A percentile compares a stretch with the other conserved stretches of the same genome.
These are phyloP conservation scores for Aquilaria agallochum DNA, from an alignment of 441 rosid genomes.

Conservation along the genomic window DNA sequence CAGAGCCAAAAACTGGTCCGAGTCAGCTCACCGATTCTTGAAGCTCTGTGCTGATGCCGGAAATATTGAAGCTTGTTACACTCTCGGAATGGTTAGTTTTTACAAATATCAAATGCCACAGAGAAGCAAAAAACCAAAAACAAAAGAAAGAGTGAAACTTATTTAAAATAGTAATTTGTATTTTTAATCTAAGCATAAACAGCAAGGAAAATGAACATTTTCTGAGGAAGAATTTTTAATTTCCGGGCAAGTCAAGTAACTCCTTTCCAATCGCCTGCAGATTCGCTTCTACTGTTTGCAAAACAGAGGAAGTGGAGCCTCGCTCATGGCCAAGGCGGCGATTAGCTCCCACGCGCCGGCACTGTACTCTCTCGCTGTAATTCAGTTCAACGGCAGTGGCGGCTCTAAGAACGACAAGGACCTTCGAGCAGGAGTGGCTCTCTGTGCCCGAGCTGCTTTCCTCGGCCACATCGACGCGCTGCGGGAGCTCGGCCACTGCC, in stretches of 20 bases:
- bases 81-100: conserved; percentile 84
- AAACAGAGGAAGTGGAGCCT: conserved; percentile 87
- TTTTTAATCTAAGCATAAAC: background rate
- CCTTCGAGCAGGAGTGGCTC: conserved; percentile 85
- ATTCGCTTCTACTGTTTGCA: conserved; percentile 92
- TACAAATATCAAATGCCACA: background rate
- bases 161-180: background rate
- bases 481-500: conserved; percentile 93
- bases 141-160: background rate
- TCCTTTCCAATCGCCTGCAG: conserved; percentile 24
- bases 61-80: conserved; percentile 77
- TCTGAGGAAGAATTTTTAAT: background rate
- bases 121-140: too few species aligned
- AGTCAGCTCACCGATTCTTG: conserved; percentile 69
- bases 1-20: conserved; percentile 69
- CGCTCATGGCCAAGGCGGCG: conserved; percentile 95
- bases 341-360: conserved; percentile 82
- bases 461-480: conserved; percentile 82
- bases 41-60: conserved; percentile 83
- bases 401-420: conserved; percentile 85
- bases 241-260: background rate
- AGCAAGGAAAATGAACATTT: conserved; percentile 7
- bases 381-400: conserved; percentile 97
- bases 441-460: conserved; percentile 88
- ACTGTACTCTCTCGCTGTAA: conserved; percentile 71